Evolutionary conservation across 2,329 filamentous ascomycete species (phyloP).

Genomic region (Xylariaceae sp.): DNA sequence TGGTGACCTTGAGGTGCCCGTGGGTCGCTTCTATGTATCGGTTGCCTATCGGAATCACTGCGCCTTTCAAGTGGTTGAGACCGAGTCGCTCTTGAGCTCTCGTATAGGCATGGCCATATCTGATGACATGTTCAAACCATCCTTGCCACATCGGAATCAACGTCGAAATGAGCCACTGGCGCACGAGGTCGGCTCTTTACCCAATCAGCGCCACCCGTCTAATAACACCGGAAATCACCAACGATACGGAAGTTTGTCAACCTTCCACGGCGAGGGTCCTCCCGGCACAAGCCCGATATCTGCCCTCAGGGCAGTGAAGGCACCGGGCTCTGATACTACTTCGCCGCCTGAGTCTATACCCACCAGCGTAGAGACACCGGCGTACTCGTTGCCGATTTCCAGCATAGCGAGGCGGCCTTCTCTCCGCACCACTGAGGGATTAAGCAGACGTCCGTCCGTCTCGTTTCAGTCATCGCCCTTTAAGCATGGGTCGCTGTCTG

Average conservation of each 20-base stretch:
- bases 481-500: conserved; percentile 92
- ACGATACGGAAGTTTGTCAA: conserved; percentile 85
- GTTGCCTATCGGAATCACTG: conserved; percentile 85
- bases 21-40: conserved; percentile 75
- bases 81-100: conserved; percentile 85
- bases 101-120: conserved; percentile 82
- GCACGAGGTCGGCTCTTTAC: conserved; percentile 68
- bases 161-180: conserved; percentile 37
- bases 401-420: conserved; percentile 35
- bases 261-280: conserved; percentile 76
- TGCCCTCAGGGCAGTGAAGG: conserved; percentile 66
- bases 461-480: conserved; percentile 79
- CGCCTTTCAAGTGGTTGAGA: conserved; percentile 86
- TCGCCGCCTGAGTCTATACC: conserved; percentile 54
- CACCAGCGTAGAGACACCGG: conserved; percentile 42
- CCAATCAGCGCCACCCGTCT: conserved; percentile 52
- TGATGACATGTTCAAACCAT: conserved; percentile 80
- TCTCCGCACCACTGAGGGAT: conserved; percentile 46
- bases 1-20: conserved; percentile 78
- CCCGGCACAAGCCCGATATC: conserved; percentile 83
- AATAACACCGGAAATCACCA: conserved; percentile 62
- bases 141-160: conserved; percentile 55
- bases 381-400: conserved; percentile 52
- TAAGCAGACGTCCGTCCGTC: conserved; percentile 70
- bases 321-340: conserved; percentile 57